Evolutionary conservation across 306 rosid genomes (phyloP).

Genomic region (Styphnolobium japonicum): DNA sequence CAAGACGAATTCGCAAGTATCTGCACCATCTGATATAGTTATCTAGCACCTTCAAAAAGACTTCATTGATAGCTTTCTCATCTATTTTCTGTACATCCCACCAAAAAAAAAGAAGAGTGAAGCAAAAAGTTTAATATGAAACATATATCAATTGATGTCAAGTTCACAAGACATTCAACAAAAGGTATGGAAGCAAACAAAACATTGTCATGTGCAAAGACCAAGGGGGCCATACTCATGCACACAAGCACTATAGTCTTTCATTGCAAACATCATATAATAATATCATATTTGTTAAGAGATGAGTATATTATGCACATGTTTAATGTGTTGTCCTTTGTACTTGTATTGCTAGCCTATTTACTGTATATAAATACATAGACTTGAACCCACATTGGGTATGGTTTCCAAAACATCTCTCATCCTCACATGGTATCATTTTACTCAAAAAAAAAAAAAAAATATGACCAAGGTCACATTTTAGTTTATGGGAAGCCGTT

Average conservation of each 20-base stretch:
- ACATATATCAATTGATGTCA: neutral
- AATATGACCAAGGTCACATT: too few species aligned
- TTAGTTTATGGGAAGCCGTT: too few species aligned
- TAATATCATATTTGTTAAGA: neutral
- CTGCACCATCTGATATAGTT: slow-evolving; percentile 91
- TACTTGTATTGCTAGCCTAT: too few species aligned
- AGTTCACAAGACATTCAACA: slow-evolving; percentile 9
- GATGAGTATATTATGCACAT: too few species aligned
- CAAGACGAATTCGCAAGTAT: slow-evolving; percentile 80
- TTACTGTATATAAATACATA: too few species aligned
- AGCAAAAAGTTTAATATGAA: neutral
- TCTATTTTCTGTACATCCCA: slow-evolving; percentile 71
- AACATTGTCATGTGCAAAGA: neutral
- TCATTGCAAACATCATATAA: neutral
- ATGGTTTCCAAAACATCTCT: too few species aligned
- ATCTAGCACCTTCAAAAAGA: slow-evolving; percentile 82
- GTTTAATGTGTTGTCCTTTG: too few species aligned
- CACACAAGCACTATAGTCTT: neutral
- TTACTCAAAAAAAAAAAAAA: too few species aligned
- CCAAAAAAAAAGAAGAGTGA: slow-evolving; percentile 5
- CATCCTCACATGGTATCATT: too few species aligned
- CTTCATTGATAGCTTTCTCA: slow-evolving; percentile 79
- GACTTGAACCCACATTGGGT: too few species aligned
- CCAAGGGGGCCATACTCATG: neutral
- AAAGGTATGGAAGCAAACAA: neutral